Conservation (phyloP, 805 yeast species). For the Ogataea ramenticola region DNA sequence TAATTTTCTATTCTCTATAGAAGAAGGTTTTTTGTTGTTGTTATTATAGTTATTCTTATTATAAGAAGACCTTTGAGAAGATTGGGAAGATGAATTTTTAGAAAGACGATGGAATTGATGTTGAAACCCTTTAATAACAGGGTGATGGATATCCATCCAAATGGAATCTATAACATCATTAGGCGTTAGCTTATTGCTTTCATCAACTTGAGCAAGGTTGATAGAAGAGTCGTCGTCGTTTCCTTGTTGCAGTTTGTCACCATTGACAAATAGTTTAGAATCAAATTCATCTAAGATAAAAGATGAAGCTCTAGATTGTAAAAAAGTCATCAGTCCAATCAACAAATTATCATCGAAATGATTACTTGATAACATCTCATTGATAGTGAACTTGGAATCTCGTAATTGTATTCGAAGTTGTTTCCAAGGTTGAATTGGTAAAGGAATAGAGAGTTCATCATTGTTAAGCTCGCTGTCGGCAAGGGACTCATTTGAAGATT, state of each 20-base stretch:
- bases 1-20: slow-evolving; percentile 52
- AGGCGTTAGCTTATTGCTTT: slow-evolving; percentile 3
- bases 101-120: slow-evolving; percentile 21
- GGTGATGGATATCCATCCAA: slow-evolving; percentile 61
- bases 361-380: slow-evolving; percentile 20
- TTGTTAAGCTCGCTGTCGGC: background rate
- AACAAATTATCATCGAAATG: slow-evolving; percentile 33
- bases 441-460: slow-evolving; percentile 5
- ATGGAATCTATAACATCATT: slow-evolving; percentile 37
- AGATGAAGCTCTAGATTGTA: slow-evolving; percentile 38
- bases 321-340: slow-evolving; percentile 40
- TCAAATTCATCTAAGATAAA: slow-evolving; percentile 35
- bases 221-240: no score
- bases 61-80: slow-evolving; percentile 1
- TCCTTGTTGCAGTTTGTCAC: no score
- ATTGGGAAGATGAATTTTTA: slow-evolving; percentile 18
- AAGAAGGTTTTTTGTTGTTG: slow-evolving; percentile 14
- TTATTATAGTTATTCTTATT: background rate
- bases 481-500: background rate
- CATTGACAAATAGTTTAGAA: slow-evolving; percentile 1
- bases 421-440: background rate
- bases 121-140: slow-evolving; percentile 53
- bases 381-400: slow-evolving; percentile 22
- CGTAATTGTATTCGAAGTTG: slow-evolving; percentile 10
- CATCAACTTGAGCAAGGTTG: background rate